Evolutionary conservation across 768 basidiomycete species (phyloP).

Genomic region (Boletus tylopilopsis): DNA sequence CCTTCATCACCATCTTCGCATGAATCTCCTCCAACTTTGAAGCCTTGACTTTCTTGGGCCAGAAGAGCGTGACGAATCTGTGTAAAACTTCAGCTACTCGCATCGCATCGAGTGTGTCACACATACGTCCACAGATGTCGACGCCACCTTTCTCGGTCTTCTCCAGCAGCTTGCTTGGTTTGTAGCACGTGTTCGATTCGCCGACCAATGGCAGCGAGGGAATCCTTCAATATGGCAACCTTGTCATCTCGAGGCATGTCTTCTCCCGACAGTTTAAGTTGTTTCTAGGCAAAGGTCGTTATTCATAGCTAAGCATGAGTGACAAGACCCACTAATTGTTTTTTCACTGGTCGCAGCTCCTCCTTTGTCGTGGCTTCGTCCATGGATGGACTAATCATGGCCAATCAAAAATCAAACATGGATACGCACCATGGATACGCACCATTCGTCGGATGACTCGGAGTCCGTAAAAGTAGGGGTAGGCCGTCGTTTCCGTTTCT

Average conservation of each 20-base stretch:
- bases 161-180: constrained; percentile 71
- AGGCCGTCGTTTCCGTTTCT: constrained; percentile 87
- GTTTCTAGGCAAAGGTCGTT: constrained; percentile 59
- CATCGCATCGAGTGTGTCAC: background rate
- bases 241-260: constrained; percentile 95
- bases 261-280: constrained; percentile 89
- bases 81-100: constrained; percentile 5
- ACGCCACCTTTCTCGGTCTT: constrained; percentile 84
- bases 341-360: constrained; percentile 93
- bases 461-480: constrained; percentile 97
- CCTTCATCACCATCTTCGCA: constrained; percentile 93
- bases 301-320: background rate
- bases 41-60: constrained; percentile 96
- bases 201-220: constrained; percentile 87
- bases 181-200: constrained; percentile 84
- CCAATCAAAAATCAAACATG: constrained; percentile 6
- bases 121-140: constrained; percentile 97
- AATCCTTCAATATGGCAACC: constrained; percentile 92
- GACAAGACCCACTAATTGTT: constrained; percentile 68
- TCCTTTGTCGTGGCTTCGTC: constrained; percentile 92
- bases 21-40: constrained; percentile 93
- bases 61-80: constrained; percentile 93
- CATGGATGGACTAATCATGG: constrained; percentile 76
- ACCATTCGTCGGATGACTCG: constrained; percentile 90
- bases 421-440: constrained; percentile 29